phyloP scores from a whole-genome alignment of 2,329 filamentous ascomycete genomes.

The Emmonsia crescens region DNA sequence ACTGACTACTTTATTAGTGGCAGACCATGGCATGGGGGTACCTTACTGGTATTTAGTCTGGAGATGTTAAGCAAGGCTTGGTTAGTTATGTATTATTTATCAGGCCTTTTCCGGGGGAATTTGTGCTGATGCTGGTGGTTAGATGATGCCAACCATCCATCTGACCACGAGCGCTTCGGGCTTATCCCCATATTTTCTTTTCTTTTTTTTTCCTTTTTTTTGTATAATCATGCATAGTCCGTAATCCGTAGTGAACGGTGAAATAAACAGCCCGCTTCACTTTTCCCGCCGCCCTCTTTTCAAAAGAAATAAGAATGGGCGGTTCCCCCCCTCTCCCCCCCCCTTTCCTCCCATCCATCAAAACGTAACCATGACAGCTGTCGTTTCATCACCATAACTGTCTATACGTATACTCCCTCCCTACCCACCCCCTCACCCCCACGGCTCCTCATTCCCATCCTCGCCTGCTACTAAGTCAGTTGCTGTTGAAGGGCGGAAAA shows the following conservation, averaged over 20 bases:
- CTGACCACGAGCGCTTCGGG: background rate
- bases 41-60: too few species aligned
- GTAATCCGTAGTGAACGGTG: too few species aligned
- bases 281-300: background rate
- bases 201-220: background rate
- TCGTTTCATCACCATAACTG: background rate
- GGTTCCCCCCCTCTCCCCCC: background rate
- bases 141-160: background rate
- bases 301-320: background rate
- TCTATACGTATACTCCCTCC: too few species aligned
- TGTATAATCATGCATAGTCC: background rate
- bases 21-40: too few species aligned
- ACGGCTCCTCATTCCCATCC: background rate
- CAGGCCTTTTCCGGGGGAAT: too few species aligned
- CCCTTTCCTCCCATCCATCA: background rate
- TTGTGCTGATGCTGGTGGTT: too few species aligned
- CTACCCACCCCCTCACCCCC: too few species aligned
- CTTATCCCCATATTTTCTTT: background rate
- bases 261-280: background rate
- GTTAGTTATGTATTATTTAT: too few species aligned
- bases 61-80: too few species aligned
- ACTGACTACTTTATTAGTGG: too few species aligned
- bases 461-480: background rate
- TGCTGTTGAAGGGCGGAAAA: background rate
- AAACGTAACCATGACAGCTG: background rate